phyloP scores from a whole-genome alignment of 805 yeast genomes.

The Zygotorulaspora sp. region DNA sequence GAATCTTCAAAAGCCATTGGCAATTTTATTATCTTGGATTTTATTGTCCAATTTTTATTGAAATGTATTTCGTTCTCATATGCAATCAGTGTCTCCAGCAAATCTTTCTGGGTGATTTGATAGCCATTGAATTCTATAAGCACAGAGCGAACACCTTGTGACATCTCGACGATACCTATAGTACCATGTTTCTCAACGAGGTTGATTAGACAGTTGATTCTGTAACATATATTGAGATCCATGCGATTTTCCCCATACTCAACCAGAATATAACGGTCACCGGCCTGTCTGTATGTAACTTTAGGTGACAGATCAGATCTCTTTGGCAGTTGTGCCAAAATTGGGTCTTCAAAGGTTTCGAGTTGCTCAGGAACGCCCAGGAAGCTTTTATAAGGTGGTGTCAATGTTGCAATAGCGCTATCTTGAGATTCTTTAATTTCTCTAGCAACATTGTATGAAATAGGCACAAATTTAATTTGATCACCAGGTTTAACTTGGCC shows the following conservation, averaged over 20 bases:
- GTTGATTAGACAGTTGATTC: constrained; percentile 78
- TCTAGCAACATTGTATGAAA: constrained; percentile 64
- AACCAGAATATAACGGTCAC: constrained; percentile 86
- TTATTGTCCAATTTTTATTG: constrained; percentile 79
- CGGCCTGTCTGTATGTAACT: constrained; percentile 91
- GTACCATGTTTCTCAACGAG: constrained; percentile 62
- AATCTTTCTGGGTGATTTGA: constrained; percentile 53
- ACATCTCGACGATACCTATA: constrained; percentile 87
- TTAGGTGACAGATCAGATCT: constrained; percentile 52
- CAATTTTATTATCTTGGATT: constrained; percentile 72
- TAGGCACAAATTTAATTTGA: constrained; percentile 70
- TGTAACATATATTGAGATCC: constrained; percentile 80
- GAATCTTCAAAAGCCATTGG: constrained; percentile 98
- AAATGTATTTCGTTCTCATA: constrained; percentile 72
- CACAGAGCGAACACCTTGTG: constrained; percentile 95
- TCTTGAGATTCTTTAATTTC: constrained; percentile 60
- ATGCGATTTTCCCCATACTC: constrained; percentile 88
- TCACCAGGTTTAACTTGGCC: constrained; percentile 98
- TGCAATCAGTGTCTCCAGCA: constrained; percentile 62
- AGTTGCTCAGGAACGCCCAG: constrained; percentile 36
- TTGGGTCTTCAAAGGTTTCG: constrained; percentile 60
- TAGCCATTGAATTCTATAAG: constrained; percentile 75
- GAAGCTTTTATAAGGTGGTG: constrained; percentile 15
- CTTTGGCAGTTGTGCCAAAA: constrained; percentile 50
- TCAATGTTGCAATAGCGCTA: constrained; percentile 38